Base-by-base conservation (phyloP, 306 rosid species). In the Lablab purpureus region DNA sequence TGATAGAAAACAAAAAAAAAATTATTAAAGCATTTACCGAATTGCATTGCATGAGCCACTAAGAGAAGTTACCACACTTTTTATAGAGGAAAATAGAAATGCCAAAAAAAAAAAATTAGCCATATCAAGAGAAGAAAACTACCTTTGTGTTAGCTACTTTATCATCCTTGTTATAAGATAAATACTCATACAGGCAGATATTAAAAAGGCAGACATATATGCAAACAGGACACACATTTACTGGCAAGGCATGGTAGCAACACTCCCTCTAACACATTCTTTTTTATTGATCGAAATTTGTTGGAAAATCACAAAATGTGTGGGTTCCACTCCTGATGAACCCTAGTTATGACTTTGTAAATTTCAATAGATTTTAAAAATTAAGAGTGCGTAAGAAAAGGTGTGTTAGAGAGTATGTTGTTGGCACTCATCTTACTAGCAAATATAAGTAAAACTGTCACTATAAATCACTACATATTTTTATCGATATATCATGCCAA, bases 391-490 rank as follows among this genome's bases (percentile, higher is more conserved):
- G 50, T 47, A 0, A 14, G 18, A 47, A 14, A 47, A 8, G 15
- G 2, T 47, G 52, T 15, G 6, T 47, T 47, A 47, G 51, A 46
- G n/a, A 46, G 51, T 45, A 13, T 45, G 4, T 46, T 45, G n/a
- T 46, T 14, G 4, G 51, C 6, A 12, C 17, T 46, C 17, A 2
- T 14, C 52, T 63, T 47, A 56, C 72, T 50, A 37, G 68, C 60
- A 76, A 49, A 71, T 23, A 71, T 12, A 54, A 64, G 37, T 63
- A 55, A 60, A 41, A 50, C n/a, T 40, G 21, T 19, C 46, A 76
- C 64, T 47, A 23, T 5, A 66, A 76, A 81, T 64, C 59, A 77
- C 50, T 18, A 72, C 4, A 28, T 9, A 41, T 36, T 77, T 71
- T 40, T 76, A 70, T 50, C 40, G 55, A 28, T 32, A 65, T 67